Conservation (phyloP, 108 stramenopile genomes). For the Skeletonema marinoi region DNA sequence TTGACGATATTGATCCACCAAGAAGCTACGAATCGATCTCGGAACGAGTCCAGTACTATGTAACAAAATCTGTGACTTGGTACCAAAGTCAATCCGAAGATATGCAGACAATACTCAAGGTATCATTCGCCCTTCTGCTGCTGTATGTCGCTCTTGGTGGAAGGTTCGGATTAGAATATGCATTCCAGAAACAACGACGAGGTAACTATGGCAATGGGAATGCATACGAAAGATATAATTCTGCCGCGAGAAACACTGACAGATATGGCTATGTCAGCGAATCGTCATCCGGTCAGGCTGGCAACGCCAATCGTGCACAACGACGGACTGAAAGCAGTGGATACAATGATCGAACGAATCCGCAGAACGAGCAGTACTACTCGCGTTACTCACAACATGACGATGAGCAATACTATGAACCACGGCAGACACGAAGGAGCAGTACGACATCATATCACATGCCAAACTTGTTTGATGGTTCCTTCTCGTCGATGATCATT, state of each 20-base stretch:
- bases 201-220: slow-evolving; percentile 68
- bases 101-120: slow-evolving; percentile 58
- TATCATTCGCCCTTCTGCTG: slow-evolving; percentile 49
- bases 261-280: neutral
- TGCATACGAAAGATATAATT: slow-evolving; percentile 64
- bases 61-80: slow-evolving; percentile 36
- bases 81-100: slow-evolving; percentile 65
- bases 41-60: slow-evolving; percentile 51
- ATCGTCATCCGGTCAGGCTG: neutral
- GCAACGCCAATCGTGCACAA: slow-evolving; percentile 2
- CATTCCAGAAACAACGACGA: slow-evolving; percentile 11
- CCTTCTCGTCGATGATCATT: slow-evolving; percentile 49
- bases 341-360: slow-evolving; percentile 48
- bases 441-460: slow-evolving; percentile 24
- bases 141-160: slow-evolving; percentile 83
- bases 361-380: slow-evolving; percentile 34
- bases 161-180: slow-evolving; percentile 68
- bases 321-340: neutral
- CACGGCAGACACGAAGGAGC: slow-evolving; percentile 10
- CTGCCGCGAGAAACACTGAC: slow-evolving; percentile 8
- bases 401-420: slow-evolving; percentile 26
- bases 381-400: slow-evolving; percentile 31
- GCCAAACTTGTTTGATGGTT: slow-evolving; percentile 65
- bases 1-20: slow-evolving; percentile 41
- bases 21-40: slow-evolving; percentile 14